These are phyloP conservation scores for Tulasnella sp. DNA, from an alignment of 768 basidiomycete species.

Conservation along the genomic window DNA sequence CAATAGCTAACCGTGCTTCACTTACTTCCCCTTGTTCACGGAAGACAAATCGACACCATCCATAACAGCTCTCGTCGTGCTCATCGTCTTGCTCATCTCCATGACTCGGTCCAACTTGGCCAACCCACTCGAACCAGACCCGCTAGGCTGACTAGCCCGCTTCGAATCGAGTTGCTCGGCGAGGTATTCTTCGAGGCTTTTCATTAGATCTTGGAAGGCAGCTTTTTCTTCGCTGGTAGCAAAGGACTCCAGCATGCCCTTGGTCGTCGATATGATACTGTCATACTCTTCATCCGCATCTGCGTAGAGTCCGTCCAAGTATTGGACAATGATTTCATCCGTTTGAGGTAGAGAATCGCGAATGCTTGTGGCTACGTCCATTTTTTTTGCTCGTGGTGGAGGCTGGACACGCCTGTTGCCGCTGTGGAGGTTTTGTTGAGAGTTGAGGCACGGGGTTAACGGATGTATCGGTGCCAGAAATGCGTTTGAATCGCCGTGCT, in stretches of 20 bases:
- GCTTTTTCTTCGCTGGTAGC: slow-evolving; percentile 47
- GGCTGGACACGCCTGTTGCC: background rate
- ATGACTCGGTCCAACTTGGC: slow-evolving; percentile 64
- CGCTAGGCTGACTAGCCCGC: slow-evolving; percentile 11
- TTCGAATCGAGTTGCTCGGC: slow-evolving; percentile 16
- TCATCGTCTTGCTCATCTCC: slow-evolving; percentile 77
- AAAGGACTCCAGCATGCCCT: slow-evolving; percentile 61
- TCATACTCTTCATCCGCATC: slow-evolving; percentile 77
- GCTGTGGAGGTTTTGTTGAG: background rate
- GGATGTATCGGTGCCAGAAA: background rate
- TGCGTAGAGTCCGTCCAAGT: slow-evolving; percentile 79
- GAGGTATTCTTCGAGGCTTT: slow-evolving; percentile 37
- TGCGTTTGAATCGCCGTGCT: too few species aligned
- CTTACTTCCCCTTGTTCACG: slow-evolving; percentile 88
- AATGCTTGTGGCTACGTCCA: slow-evolving; percentile 20
- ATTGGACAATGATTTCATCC: slow-evolving; percentile 79
- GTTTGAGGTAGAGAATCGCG: slow-evolving; percentile 34
- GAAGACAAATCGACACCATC: slow-evolving; percentile 86
- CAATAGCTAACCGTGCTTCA: too few species aligned
- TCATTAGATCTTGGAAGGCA: slow-evolving; percentile 60
- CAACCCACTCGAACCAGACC: slow-evolving; percentile 18
- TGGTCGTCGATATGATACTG: slow-evolving; percentile 70
- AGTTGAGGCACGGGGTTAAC: background rate
- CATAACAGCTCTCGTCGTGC: slow-evolving; percentile 66
- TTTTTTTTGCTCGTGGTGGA: background rate